A percentile compares a stretch with the other conserved stretches of the same genome.
phyloP scores from a whole-genome alignment of 2,329 filamentous ascomycete genomes.

The Fusarium caatingaense region DNA sequence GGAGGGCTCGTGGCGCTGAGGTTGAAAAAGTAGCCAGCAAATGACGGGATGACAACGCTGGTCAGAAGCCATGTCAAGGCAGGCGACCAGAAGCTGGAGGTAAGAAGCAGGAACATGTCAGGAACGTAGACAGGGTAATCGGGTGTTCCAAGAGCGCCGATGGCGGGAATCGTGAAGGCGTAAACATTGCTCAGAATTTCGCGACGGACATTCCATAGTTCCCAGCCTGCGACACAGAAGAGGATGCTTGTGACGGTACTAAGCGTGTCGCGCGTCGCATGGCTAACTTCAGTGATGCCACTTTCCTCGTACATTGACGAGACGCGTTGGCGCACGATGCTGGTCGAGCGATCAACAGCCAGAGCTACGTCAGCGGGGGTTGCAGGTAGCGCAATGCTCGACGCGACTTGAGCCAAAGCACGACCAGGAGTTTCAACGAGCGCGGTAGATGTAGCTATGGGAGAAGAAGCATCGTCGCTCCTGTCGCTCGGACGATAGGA shows the following conservation, averaged over 20 bases:
- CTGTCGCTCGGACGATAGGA: slow-evolving; percentile 29
- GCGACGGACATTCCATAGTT: slow-evolving; percentile 75
- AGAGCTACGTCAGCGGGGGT: slow-evolving; percentile 83
- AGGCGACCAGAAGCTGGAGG: slow-evolving; percentile 84
- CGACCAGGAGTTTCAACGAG: slow-evolving; percentile 63
- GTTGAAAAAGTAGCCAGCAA: slow-evolving; percentile 91
- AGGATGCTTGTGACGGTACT: slow-evolving; percentile 81
- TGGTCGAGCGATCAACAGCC: slow-evolving; percentile 77
- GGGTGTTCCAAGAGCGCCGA: slow-evolving; percentile 64
- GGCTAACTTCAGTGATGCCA: slow-evolving; percentile 73
- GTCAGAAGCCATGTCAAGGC: slow-evolving; percentile 81
- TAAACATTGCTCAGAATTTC: slow-evolving; percentile 78
- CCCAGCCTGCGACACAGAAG: slow-evolving; percentile 73
- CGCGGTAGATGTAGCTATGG: slow-evolving; percentile 56
- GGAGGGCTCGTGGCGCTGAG: slow-evolving; percentile 68
- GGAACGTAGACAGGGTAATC: slow-evolving; percentile 76
- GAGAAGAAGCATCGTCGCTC: slow-evolving; percentile 46
- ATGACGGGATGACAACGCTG: slow-evolving; percentile 74
- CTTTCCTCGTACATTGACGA: slow-evolving; percentile 72
- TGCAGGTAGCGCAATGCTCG: slow-evolving; percentile 78
- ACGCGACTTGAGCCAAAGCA: slow-evolving; percentile 63
- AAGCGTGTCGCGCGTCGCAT: slow-evolving; percentile 74
- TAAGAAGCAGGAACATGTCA: slow-evolving; percentile 83
- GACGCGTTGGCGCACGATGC: slow-evolving; percentile 74
- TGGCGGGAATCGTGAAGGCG: slow-evolving; percentile 76